A percentile compares a stretch with the other conserved stretches of the same genome.
Evolutionary conservation across 1,284 basidiomycete genomes (phyloP).

Genomic region (Leccinum fuscescens): DNA sequence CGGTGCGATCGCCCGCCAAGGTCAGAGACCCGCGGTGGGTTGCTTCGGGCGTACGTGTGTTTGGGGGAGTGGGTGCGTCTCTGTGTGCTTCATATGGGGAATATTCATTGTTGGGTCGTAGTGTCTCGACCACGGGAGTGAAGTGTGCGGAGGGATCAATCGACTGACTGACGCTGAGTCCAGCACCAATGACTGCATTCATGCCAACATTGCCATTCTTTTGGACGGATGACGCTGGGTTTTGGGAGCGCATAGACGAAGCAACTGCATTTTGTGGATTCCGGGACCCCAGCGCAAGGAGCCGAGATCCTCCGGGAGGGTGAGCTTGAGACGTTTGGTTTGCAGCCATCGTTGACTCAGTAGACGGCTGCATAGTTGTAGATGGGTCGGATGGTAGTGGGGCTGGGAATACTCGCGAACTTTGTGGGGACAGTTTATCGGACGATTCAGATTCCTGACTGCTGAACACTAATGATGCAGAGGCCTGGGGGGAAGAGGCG

Average conservation of each 20-base stretch:
- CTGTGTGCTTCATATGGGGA: slow-evolving; percentile 57
- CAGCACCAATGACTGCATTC: slow-evolving; percentile 27
- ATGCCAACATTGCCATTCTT: slow-evolving; percentile 21
- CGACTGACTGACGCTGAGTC: slow-evolving; percentile 10
- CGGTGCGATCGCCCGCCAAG: slow-evolving; percentile 20
- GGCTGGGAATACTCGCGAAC: slow-evolving; percentile 39
- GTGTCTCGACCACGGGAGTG: slow-evolving; percentile 25
- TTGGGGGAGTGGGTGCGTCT: slow-evolving; percentile 31
- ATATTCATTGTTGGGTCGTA: slow-evolving; percentile 39
- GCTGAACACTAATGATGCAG: neutral
- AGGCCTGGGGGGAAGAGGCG: slow-evolving; percentile 18
- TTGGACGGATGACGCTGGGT: slow-evolving; percentile 19
- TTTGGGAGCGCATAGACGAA: slow-evolving; percentile 25
- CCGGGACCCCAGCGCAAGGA: slow-evolving; percentile 64
- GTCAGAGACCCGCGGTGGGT: slow-evolving; percentile 35
- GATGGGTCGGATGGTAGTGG: slow-evolving; percentile 27
- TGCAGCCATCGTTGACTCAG: slow-evolving; percentile 14
- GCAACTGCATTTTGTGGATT: slow-evolving; percentile 28
- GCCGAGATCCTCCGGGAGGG: slow-evolving; percentile 66
- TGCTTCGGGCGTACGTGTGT: slow-evolving; percentile 29
- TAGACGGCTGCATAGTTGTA: slow-evolving; percentile 12
- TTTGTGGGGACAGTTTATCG: slow-evolving; percentile 32
- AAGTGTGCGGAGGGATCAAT: slow-evolving; percentile 25
- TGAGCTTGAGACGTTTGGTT: slow-evolving; percentile 44
- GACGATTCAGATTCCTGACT: slow-evolving; percentile 28